phyloP scores from a whole-genome alignment of 208 protist species.

The Trypanosoma cruzi region DNA sequence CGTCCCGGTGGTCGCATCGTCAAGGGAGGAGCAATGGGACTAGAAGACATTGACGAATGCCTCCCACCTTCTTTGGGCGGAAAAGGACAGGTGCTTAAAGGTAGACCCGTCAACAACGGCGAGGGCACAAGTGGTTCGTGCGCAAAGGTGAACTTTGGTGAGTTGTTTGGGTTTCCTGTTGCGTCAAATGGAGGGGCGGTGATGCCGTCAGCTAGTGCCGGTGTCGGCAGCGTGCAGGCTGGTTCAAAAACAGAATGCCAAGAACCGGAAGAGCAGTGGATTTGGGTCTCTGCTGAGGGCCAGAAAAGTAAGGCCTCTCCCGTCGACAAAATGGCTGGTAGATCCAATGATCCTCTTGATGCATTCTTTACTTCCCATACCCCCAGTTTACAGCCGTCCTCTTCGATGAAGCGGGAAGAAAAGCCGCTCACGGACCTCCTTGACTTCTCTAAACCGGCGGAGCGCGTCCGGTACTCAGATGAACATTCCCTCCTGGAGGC shows the following conservation, averaged over 20 bases:
- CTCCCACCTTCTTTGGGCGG: conserved; percentile 24
- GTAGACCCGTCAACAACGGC: neutral
- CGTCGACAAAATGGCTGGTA: neutral
- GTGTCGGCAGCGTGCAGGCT: neutral
- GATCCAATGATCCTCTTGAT: conserved; percentile 26
- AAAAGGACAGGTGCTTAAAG: neutral
- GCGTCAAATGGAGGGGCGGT: conserved; percentile 11
- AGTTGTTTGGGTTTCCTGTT: conserved; percentile 60
- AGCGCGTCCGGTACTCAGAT: conserved; percentile 48
- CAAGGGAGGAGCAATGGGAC: conserved; percentile 44
- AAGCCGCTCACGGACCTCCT: conserved; percentile 53
- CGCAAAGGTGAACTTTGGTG: conserved; percentile 39
- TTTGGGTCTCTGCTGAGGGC: neutral
- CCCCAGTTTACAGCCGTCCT: conserved; percentile 15
- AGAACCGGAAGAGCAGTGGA: conserved; percentile 2
- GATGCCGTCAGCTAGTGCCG: neutral
- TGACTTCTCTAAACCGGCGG: conserved; percentile 59
- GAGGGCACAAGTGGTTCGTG: conserved; percentile 1
- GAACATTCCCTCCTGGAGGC: conserved; percentile 64
- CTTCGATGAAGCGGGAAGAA: conserved; percentile 1
- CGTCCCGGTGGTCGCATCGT: neutral
- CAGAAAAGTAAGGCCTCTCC: neutral
- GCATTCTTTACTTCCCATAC: conserved; percentile 18
- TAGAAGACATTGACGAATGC: conserved; percentile 84
- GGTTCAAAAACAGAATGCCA: neutral